These are phyloP conservation scores for Nothophoma quercina DNA, from an alignment of 2,329 filamentous ascomycete genomes.

Conservation along the genomic window DNA sequence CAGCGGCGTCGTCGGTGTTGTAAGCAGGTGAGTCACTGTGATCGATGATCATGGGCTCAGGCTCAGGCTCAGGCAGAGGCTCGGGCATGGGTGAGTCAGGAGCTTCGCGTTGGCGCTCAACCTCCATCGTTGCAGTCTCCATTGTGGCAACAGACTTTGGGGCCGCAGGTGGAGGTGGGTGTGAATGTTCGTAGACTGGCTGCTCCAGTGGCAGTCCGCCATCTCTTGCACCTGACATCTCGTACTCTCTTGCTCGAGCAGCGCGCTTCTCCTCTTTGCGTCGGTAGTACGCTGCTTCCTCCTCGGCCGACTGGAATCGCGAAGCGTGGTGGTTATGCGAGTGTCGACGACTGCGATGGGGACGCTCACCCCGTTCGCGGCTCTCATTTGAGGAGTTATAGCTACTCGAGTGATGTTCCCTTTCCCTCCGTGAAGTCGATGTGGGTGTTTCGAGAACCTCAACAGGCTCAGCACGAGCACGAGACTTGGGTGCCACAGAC, in stretches of 20 bases:
- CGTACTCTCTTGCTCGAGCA: constrained; percentile 32
- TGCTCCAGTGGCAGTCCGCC: constrained; percentile 31
- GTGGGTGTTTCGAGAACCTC: constrained; percentile 25
- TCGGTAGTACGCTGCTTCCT: constrained; percentile 44
- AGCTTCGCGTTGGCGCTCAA: neutral
- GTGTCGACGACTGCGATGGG: constrained; percentile 40
- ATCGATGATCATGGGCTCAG: constrained; percentile 15
- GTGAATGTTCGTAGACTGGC: constrained; percentile 26
- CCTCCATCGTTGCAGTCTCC: constrained; percentile 31
- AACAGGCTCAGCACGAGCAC: constrained; percentile 36
- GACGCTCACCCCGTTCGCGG: constrained; percentile 39
- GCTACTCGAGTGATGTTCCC: constrained; percentile 35
- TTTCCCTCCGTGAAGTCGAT: constrained; percentile 29
- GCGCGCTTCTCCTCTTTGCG: constrained; percentile 42
- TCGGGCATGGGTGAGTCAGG: too few relatives aligned
- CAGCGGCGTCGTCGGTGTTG: constrained; percentile 37
- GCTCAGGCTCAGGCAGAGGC: constrained; percentile 17
- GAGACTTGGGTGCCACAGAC: constrained; percentile 31
- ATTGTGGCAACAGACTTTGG: constrained; percentile 12
- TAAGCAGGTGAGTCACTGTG: neutral
- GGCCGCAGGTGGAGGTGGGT: constrained; percentile 23
- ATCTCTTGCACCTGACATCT: constrained; percentile 39
- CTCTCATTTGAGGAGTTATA: constrained; percentile 44
- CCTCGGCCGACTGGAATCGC: constrained; percentile 38
- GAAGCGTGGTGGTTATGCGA: constrained; percentile 32